Base-by-base conservation (phyloP, 805 yeast species). In the Peterozyma toletana region DNA sequence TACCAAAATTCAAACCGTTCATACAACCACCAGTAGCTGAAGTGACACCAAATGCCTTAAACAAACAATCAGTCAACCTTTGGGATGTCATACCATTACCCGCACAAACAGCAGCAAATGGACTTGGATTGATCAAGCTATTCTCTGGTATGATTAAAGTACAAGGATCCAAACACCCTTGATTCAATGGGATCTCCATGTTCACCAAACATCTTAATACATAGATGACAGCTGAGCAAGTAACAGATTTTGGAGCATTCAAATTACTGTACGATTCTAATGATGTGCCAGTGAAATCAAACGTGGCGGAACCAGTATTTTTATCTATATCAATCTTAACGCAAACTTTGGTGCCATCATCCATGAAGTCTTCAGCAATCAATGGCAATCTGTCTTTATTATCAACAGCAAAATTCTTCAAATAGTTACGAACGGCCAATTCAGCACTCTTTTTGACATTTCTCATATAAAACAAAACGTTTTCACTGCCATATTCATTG, bases 21-120 rank as follows among this genome's bases (percentile, higher is more conserved):
- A 90, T 83, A 45, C 89, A 86, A 30, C 95, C 93, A 59, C 87
- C 95, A 1, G 95, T 85, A 47, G 86, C 95, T 2, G 95, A 95
- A 57, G 85, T 81, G 3, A 86, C 84, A 47, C 75, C 71, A 57
- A 87, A 85, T 1, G 95, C 89, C 52, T 78, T 79, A 52, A 87
- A 67, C 31, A 87, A 73, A 4, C 83, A 89, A 58, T 86, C 95
- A 0, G 90, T 85, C 31, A 87, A 79, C 50, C 95, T 71, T 62
- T 87, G 96, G 2, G 91, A 80, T 1, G 95, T 86, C 63, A 86
- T 81, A 11, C 74, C 78, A 50, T 73, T 74, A 31, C 77, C 77
- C 11, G 46, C 46, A 45, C 60, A 57, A 3, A 74, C 78, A 36
- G 73, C 75, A 33, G 73, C 72, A 27, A 69, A 73, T 16, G 52